Percentiles rank a stretch among this genome's conserved stretches.
Conservation (phyloP, 1,139 yeast genomes). For the Protomyces lactucae-debilis region DNA sequence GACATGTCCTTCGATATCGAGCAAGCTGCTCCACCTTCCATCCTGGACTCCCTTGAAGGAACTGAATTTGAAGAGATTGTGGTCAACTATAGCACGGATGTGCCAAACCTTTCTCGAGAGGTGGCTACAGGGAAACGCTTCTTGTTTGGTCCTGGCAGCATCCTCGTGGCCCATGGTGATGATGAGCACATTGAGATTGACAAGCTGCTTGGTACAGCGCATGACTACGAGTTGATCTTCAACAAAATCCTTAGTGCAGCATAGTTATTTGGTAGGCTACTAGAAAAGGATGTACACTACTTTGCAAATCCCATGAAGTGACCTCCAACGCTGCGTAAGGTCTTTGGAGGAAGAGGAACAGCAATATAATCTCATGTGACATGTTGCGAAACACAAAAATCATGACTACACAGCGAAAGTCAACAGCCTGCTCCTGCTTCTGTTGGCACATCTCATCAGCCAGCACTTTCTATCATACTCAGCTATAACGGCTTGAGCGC, state of each 20-base stretch:
- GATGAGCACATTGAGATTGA: conserved; percentile 52
- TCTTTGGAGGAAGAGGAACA: too few relatives aligned
- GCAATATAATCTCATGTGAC: too few relatives aligned
- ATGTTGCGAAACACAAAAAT: too few relatives aligned
- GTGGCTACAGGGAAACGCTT: conserved; percentile 45
- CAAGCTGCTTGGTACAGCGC: conserved; percentile 52
- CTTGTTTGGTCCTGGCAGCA: conserved; percentile 66
- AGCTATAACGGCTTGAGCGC: too few relatives aligned
- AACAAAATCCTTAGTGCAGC: conserved; percentile 31
- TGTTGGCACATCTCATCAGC: too few relatives aligned
- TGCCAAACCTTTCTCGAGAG: conserved; percentile 45
- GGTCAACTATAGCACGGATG: conserved; percentile 53
- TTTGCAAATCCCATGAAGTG: too few relatives aligned
- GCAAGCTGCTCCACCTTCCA: conserved; percentile 17
- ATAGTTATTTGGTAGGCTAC: too few relatives aligned
- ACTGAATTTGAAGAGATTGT: conserved; percentile 19
- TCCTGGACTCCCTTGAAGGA: conserved; percentile 15
- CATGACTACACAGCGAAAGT: too few relatives aligned
- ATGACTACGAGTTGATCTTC: conserved; percentile 54
- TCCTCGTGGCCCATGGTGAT: conserved; percentile 61
- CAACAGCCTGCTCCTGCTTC: too few relatives aligned
- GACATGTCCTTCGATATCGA: conserved; percentile 17
- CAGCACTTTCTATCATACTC: too few relatives aligned
- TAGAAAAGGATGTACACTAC: too few relatives aligned
- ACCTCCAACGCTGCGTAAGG: too few relatives aligned